Evolutionary conservation across 2,329 filamentous ascomycete species (phyloP), one percentile per base, ranked within the genome.

Genomic region (Fonsecaea monophora): DNA sequence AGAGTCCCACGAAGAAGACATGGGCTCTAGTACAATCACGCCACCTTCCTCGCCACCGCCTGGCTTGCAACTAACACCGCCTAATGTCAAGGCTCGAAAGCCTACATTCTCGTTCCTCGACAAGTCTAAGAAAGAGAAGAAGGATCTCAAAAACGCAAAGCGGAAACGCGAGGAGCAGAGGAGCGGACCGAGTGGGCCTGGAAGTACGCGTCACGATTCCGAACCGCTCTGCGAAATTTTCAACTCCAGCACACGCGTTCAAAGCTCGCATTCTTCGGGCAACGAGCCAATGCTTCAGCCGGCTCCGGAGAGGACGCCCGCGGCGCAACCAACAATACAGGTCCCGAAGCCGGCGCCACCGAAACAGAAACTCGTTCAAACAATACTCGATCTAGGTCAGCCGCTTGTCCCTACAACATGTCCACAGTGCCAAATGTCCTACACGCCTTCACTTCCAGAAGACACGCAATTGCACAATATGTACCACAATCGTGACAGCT

Each of bases 361-460:
- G 13, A 72, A 72, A 63, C 62, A 64, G 55, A 76, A 70, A 74
- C 72, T 88, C 66, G 83, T 83, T 58, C 87, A 89, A 73, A 87
- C 87, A 80, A 85, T 87, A 71, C 82, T 89, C 67, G 86, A 87
- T 71, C 78, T 89, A 12, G 87, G 86, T 2, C 71, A 72, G 59
- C 63, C 62, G 10, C 67, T 70, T 9, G 79, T 81, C 45, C 82
- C 85, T 50, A 85, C 84, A 70, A 85, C 83, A 10, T 90, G 88
- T 76, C 79, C 80, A 42, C 80, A 79, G 2, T 90, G 88, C 72
- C 85, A 86, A 0, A 90, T 90, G 88, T 86, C 88, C 61, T 90
- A 90, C 71, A 82, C 87, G 38, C 85, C 87, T 3, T 89, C 87
- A 0, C 85, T 85, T 58, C 77, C 80, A 6, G 87, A 89, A 72